A percentile compares a stretch with the other conserved stretches of the same genome.
Conservation (phyloP, 2,329 filamentous ascomycete genomes). For the Coniella vitis region DNA sequence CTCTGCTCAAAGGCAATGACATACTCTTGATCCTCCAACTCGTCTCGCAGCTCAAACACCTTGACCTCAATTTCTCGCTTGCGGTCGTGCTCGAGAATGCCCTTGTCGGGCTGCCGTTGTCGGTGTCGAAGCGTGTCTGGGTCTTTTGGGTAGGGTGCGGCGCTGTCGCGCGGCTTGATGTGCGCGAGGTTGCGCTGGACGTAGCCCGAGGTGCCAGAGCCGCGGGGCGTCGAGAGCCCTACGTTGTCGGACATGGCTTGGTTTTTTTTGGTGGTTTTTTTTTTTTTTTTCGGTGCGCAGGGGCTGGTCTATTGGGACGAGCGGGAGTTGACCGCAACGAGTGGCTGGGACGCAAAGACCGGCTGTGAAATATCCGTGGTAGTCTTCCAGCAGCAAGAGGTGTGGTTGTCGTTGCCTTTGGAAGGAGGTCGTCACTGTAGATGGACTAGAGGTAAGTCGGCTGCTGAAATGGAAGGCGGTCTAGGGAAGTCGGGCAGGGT, state of each 20-base stretch:
- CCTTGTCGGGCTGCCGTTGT: slow-evolving; percentile 80
- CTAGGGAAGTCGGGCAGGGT: no score
- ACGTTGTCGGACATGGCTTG: slow-evolving; percentile 86
- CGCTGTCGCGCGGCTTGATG: slow-evolving; percentile 74
- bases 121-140: slow-evolving; percentile 63
- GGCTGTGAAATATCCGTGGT: no score
- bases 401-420: not conserved
- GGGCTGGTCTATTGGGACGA: no score
- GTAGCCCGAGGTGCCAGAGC: slow-evolving; percentile 93
- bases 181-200: slow-evolving; percentile 93
- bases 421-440: not conserved
- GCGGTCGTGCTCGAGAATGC: slow-evolving; percentile 89
- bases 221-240: slow-evolving; percentile 86
- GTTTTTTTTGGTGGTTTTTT: not conserved
- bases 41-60: slow-evolving; percentile 82
- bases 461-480: no score
- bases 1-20: slow-evolving; percentile 23
- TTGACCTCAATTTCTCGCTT: slow-evolving; percentile 88
- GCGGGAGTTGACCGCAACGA: not conserved
- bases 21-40: slow-evolving; percentile 84
- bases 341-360: not conserved
- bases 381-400: no score
- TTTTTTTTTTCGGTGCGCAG: no score
- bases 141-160: slow-evolving; percentile 69
- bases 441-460: no score